A percentile compares a stretch with the other conserved stretches of the same genome.
These are phyloP conservation scores for Coniochaeta pulveracea DNA, from an alignment of 2,329 filamentous ascomycete genomes.

Conservation along the genomic window DNA sequence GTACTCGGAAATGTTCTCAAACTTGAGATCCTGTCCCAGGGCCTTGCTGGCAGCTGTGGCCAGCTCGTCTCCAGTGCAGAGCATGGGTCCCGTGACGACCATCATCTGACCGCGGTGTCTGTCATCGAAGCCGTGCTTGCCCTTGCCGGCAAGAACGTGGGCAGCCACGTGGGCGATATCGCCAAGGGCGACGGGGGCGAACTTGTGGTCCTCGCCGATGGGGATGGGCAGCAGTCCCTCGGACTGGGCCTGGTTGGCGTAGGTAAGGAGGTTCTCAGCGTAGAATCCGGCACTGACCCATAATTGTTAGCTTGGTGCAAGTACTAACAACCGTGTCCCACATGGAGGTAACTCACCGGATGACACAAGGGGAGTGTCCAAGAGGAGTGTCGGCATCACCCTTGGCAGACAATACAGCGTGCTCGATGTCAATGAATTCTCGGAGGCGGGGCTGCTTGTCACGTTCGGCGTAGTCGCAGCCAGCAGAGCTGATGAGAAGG, in stretches of 20 bases:
- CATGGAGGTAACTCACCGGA: conserved; percentile 21
- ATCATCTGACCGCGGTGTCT: conserved; percentile 39
- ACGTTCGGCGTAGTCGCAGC: conserved; percentile 36
- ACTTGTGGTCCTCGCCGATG: conserved; percentile 33
- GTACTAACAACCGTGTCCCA: too few relatives aligned
- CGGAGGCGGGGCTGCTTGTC: conserved; percentile 34
- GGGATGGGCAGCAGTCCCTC: conserved; percentile 33
- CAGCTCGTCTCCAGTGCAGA: conserved; percentile 32
- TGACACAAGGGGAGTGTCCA: conserved; percentile 31
- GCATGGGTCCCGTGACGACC: conserved; percentile 35
- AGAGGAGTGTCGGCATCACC: conserved; percentile 25
- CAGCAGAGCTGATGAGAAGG: conserved; percentile 33
- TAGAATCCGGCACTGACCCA: conserved; percentile 31
- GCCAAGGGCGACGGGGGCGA: conserved; percentile 35
- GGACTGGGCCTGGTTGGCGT: conserved; percentile 30
- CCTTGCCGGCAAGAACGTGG: conserved; percentile 33
- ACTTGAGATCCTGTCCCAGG: conserved; percentile 28
- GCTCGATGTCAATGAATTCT: conserved; percentile 39
- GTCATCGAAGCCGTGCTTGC: conserved; percentile 36
- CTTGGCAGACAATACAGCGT: conserved; percentile 27
- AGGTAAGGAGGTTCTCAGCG: conserved; percentile 37
- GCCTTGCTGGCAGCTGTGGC: conserved; percentile 31
- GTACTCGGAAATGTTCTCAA: conserved; percentile 32
- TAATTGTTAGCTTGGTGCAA: background rate
- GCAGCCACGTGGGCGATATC: conserved; percentile 35